These are phyloP conservation scores for Leucocoprinus birnbaumii DNA, from an alignment of 768 basidiomycete species.

Conservation along the genomic window DNA sequence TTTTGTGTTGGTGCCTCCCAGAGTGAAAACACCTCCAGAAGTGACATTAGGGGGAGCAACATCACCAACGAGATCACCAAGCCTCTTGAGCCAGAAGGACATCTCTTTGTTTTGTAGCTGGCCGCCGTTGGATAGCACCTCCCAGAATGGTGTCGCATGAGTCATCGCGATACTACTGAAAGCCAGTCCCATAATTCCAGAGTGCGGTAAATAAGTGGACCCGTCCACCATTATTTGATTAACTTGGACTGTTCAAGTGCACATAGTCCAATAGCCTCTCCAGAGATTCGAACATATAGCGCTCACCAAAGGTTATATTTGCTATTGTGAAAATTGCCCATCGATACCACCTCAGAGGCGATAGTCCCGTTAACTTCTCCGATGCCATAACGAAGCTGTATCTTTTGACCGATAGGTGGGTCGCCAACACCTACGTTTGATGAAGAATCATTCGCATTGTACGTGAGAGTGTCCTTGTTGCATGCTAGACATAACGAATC, in stretches of 20 bases:
- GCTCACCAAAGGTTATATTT: constrained; percentile 53
- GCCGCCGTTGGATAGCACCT: constrained; percentile 39
- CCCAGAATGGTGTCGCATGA: constrained; percentile 62
- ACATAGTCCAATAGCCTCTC: too few species aligned
- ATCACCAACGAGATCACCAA: constrained; percentile 35
- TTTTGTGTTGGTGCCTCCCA: constrained; percentile 62
- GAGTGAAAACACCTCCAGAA: constrained; percentile 67
- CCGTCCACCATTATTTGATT: constrained; percentile 38
- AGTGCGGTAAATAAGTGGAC: constrained; percentile 47
- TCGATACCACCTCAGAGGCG: constrained; percentile 56
- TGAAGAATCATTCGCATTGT: constrained; percentile 30
- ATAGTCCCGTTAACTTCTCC: constrained; percentile 60
- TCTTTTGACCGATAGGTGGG: constrained; percentile 4
- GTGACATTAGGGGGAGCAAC: constrained; percentile 28
- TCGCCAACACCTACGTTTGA: constrained; percentile 14
- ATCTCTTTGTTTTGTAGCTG: constrained; percentile 52
- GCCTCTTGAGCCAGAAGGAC: constrained; percentile 62
- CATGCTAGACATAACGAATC: constrained; percentile 46
- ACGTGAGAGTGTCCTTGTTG: constrained; percentile 34
- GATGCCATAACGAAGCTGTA: constrained; percentile 64
- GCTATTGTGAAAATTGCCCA: constrained; percentile 65
- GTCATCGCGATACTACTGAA: constrained; percentile 60
- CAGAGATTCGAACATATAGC: too few species aligned
- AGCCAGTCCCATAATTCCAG: constrained; percentile 78
- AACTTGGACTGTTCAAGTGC: constrained; percentile 61